Evolutionary conservation across 176 grass and related monocot species (phyloP).

Genomic region (Lolium multiflorum): DNA sequence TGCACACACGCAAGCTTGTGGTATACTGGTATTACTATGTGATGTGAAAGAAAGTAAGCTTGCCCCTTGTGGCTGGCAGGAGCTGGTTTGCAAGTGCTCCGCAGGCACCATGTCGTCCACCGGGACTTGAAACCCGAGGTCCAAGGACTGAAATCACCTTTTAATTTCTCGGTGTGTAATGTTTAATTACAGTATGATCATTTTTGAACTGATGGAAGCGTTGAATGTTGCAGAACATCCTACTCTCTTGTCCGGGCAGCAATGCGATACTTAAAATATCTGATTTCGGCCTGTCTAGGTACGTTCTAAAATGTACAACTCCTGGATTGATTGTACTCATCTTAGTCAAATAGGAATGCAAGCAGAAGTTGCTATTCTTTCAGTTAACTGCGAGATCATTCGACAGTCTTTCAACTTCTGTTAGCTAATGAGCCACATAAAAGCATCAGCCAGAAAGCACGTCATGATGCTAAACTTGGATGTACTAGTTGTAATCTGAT

Average conservation of each 20-base stretch:
- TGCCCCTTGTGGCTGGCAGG: slow-evolving; percentile 61
- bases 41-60: slow-evolving; percentile 13
- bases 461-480: background rate
- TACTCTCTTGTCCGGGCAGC: slow-evolving; percentile 39
- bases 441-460: too few relatives aligned
- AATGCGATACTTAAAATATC: slow-evolving; percentile 62
- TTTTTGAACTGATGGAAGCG: background rate
- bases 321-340: background rate
- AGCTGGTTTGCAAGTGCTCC: slow-evolving; percentile 61
- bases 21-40: background rate
- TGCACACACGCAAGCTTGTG: background rate
- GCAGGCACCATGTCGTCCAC: slow-evolving; percentile 63
- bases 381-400: background rate
- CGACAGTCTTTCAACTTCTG: too few relatives aligned
- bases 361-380: background rate
- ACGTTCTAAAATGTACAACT: background rate
- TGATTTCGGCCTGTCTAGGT: slow-evolving; percentile 74
- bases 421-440: too few relatives aligned
- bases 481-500: background rate
- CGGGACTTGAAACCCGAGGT: slow-evolving; percentile 75
- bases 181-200: background rate
- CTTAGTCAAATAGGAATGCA: background rate
- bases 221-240: slow-evolving; percentile 51
- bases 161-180: background rate
- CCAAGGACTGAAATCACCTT: background rate